Conservation (phyloP, 345 rosid species). For the Moricandia moricandioides region DNA sequence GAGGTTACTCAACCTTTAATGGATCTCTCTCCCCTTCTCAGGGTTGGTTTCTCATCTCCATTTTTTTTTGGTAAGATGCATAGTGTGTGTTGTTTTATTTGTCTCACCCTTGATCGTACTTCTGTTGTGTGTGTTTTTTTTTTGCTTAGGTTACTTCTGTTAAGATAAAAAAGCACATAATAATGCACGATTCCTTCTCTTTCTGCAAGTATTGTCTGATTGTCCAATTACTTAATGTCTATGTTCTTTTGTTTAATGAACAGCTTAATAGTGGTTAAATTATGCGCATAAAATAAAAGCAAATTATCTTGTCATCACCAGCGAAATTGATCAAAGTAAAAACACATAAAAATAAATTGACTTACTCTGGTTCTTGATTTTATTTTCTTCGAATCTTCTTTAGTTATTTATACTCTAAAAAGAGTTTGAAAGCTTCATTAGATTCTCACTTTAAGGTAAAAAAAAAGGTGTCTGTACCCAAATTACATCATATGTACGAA, state of each 20-base stretch:
- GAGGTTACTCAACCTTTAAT: neutral
- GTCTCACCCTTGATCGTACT: neutral
- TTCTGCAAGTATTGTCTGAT: neutral
- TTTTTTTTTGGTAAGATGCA: neutral
- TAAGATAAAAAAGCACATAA: too few relatives aligned
- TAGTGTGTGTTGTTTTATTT: neutral
- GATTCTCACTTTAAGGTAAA: neutral
- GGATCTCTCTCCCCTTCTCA: slow-evolving; percentile 21
- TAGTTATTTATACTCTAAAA: neutral
- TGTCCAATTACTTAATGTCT: neutral
- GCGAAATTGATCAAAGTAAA: neutral
- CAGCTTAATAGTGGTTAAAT: neutral
- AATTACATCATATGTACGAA: neutral
- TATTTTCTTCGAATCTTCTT: neutral
- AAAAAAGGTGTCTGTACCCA: neutral
- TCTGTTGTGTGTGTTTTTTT: neutral
- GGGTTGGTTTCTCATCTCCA: slow-evolving; percentile 9
- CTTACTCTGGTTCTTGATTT: neutral
- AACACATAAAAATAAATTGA: neutral
- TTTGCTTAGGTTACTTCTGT: neutral
- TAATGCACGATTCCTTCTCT: neutral
- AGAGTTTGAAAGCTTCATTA: neutral
- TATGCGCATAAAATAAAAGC: slow-evolving; percentile 19
- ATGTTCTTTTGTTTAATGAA: neutral
- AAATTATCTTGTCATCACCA: neutral